Evolutionary conservation across 2,329 filamentous ascomycete species (phyloP), one percentile per base, ranked within the genome.

Genomic region (Calonectria hawksworthii): DNA sequence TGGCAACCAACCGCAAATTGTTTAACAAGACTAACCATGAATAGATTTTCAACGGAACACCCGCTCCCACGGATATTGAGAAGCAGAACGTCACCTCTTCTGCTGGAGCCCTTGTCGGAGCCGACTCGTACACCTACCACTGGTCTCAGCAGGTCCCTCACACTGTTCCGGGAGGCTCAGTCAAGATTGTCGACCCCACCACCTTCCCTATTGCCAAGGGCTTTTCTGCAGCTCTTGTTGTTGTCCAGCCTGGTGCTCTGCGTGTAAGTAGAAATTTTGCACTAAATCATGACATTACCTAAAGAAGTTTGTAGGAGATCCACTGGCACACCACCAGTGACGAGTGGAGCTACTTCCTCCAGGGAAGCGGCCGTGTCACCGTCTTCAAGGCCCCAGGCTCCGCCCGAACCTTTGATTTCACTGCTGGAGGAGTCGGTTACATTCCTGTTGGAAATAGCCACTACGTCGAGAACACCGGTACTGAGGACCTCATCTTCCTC

Each of bases 291-390:
- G 18, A 9, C 13, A 56, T 59, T 28, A 0, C 11, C 56, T 63
- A 18, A 63, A 34, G 26, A 18, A 28, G 3, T 1, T 21, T 18
- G 4, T 4, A 63, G 56, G 67, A 70, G 28, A 56, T 70, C 30
- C 67, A 70, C 32, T 70, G 67, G 67, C 67, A 70, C 54, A 70
- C 67, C 30, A 70, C 67, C 16, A 63, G 54, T 21, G 67, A 70
- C 21, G 67, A 70, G 26, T 70, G 67, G 67, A 70, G 67, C 30
- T 70, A 70, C 30, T 70, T 70, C 30, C 67, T 70, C 6, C 67
- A 70, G 23, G 67, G 67, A 36, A 70, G 67, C 14, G 67, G 13
- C 14, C 67, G 67, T 3, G 67, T 70, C 21, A 70, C 67, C 5
- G 67, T 70, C 41, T 70, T 70, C 32, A 70, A 70, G 67, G 67